phyloP scores from a whole-genome alignment of 371 early-diverging fungal species.

The Mucor piriformis region DNA sequence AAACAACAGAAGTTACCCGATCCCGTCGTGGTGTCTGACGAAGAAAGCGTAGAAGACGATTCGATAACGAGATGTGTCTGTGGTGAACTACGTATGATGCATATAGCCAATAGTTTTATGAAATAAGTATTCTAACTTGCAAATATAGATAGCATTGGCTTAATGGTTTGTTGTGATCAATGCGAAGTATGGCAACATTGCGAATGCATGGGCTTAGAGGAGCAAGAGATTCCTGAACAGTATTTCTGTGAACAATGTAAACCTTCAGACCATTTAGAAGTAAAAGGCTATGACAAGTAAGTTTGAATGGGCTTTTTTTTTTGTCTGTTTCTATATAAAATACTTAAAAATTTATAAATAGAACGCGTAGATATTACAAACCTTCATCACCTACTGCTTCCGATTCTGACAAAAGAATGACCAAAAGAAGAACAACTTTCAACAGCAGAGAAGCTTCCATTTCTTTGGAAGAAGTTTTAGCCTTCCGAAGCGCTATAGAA shows the following conservation, averaged over 20 bases:
- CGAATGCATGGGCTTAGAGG: slow-evolving; percentile 76
- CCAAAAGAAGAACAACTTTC: slow-evolving; percentile 59
- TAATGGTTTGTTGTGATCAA: slow-evolving; percentile 87
- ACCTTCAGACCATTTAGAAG: slow-evolving; percentile 28
- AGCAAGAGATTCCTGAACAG: slow-evolving; percentile 75
- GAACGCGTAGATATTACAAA: slow-evolving; percentile 36
- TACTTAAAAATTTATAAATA: slow-evolving; percentile 1
- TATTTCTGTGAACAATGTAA: slow-evolving; percentile 86
- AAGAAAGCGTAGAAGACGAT: slow-evolving; percentile 56
- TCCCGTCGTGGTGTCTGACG: slow-evolving; percentile 22
- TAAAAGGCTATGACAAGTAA: slow-evolving; percentile 27
- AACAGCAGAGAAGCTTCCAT: slow-evolving; percentile 62
- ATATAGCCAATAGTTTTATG: background rate
- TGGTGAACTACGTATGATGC: slow-evolving; percentile 63
- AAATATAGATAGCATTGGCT: slow-evolving; percentile 57
- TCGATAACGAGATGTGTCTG: slow-evolving; percentile 80
- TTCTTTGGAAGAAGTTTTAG: slow-evolving; percentile 54
- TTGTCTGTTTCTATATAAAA: background rate
- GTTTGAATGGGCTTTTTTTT: slow-evolving; percentile 7
- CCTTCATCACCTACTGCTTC: slow-evolving; percentile 18
- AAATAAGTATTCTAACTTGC: background rate
- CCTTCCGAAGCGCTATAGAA: slow-evolving; percentile 40
- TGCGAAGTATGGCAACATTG: slow-evolving; percentile 92
- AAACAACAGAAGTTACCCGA: slow-evolving; percentile 23
- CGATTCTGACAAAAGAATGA: slow-evolving; percentile 33